A percentile compares a stretch with the other conserved stretches of the same genome.
Evolutionary conservation across 1,139 yeast genomes (phyloP).

Genomic region (Arxiozyma telluris): DNA sequence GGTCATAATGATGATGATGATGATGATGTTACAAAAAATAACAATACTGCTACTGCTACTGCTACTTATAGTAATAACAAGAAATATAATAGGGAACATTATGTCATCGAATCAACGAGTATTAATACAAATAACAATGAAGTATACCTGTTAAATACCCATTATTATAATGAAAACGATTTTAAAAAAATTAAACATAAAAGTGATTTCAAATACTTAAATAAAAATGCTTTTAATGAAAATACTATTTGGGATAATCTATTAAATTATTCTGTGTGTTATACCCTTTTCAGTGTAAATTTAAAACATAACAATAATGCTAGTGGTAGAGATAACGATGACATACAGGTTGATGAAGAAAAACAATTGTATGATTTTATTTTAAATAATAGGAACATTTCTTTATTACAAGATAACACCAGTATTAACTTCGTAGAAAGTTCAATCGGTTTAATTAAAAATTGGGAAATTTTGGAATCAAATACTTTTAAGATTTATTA

Average conservation of each 20-base stretch:
- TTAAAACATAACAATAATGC: no score
- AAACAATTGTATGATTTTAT: not conserved
- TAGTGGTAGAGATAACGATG: not conserved
- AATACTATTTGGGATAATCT: not conserved
- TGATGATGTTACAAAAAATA: not conserved
- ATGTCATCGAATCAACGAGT: not conserved
- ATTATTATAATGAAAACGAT: not conserved
- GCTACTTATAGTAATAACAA: no score
- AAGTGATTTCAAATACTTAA: no score
- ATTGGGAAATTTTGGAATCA: not conserved
- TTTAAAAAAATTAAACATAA: no score
- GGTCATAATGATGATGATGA: not conserved
- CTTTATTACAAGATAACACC: slow-evolving; percentile 32
- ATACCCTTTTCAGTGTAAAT: not conserved
- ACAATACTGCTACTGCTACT: not conserved
- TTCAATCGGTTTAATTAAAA: not conserved
- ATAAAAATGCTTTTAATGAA: not conserved
- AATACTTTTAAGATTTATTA: slow-evolving; percentile 44
- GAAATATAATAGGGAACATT: not conserved
- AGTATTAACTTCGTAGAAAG: not conserved
- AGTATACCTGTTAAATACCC: not conserved
- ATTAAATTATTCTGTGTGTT: not conserved
- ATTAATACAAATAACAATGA: not conserved
- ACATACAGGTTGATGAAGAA: no score
- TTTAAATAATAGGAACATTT: not conserved